phyloP scores from a whole-genome alignment of 345 rosid species.

The Theobroma cacao region DNA sequence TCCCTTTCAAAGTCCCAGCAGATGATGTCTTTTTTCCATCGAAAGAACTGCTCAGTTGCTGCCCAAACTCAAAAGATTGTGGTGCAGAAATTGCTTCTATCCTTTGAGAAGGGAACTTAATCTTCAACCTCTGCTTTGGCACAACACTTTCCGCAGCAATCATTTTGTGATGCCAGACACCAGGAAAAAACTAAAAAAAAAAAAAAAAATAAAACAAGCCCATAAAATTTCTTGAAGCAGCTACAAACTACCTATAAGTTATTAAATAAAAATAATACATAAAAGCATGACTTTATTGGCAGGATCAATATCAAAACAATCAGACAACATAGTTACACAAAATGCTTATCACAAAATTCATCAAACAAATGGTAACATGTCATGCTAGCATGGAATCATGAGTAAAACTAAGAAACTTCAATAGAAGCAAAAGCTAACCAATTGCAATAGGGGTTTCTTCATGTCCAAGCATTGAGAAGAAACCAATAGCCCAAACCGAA shows the following conservation, averaged over 20 bases:
- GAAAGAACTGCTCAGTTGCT: conserved; percentile 9
- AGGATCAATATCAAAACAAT: background rate
- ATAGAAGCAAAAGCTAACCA: conserved; percentile 1
- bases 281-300: background rate
- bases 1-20: conserved; percentile 16
- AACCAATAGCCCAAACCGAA: background rate
- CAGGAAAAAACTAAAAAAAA: background rate
- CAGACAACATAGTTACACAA: background rate
- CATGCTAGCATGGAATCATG: background rate
- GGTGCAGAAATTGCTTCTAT: conserved; percentile 25
- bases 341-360: too few relatives aligned
- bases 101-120: conserved; percentile 48
- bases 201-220: background rate
- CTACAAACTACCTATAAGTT: background rate
- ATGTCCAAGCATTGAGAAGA: background rate
- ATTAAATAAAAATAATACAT: background rate
- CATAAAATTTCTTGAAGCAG: background rate
- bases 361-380: background rate
- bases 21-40: conserved; percentile 14
- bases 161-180: conserved; percentile 1
- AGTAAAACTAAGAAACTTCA: background rate
- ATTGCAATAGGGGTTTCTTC: background rate
- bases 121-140: conserved; percentile 43
- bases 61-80: conserved; percentile 22
- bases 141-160: background rate